phyloP scores from a whole-genome alignment of 1,284 basidiomycete species.

The Lignosus rhinocerotis region DNA sequence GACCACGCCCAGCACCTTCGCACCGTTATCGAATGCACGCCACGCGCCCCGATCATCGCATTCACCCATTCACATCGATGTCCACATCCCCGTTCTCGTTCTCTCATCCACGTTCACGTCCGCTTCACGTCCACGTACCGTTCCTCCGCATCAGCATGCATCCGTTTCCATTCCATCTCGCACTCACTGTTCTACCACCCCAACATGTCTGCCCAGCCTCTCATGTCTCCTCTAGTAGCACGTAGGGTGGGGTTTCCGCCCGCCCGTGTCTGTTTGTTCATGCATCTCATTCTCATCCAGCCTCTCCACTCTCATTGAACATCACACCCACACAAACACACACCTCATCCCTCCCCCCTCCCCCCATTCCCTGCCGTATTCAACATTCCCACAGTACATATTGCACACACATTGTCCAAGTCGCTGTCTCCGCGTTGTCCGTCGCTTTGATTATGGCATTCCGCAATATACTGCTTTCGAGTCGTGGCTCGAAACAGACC shows the following conservation, averaged over 20 bases:
- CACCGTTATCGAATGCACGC: background rate
- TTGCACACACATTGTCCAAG: slow-evolving; percentile 14
- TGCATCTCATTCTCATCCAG: too few species aligned
- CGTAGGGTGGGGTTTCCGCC: too few species aligned
- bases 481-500: slow-evolving; percentile 2
- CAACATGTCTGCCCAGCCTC: too few species aligned
- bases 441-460: slow-evolving; percentile 21
- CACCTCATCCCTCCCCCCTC: slow-evolving; percentile 1
- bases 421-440: slow-evolving; percentile 21
- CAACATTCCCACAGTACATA: background rate
- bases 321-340: too few species aligned
- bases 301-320: too few species aligned
- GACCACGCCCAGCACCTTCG: background rate
- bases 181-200: background rate
- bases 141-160: background rate
- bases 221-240: too few species aligned
- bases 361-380: slow-evolving; percentile 8
- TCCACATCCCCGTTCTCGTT: background rate
- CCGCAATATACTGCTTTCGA: slow-evolving; percentile 16
- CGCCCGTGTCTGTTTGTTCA: too few species aligned
- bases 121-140: background rate
- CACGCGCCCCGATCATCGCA: background rate
- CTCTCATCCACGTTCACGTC: background rate
- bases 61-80: background rate
- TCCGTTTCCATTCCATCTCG: background rate